Percentiles rank a stretch among this genome's conserved stretches.
These are phyloP conservation scores for Cyberlindnera galapagoensis DNA, from an alignment of 805 yeast genomes.

Conservation along the genomic window DNA sequence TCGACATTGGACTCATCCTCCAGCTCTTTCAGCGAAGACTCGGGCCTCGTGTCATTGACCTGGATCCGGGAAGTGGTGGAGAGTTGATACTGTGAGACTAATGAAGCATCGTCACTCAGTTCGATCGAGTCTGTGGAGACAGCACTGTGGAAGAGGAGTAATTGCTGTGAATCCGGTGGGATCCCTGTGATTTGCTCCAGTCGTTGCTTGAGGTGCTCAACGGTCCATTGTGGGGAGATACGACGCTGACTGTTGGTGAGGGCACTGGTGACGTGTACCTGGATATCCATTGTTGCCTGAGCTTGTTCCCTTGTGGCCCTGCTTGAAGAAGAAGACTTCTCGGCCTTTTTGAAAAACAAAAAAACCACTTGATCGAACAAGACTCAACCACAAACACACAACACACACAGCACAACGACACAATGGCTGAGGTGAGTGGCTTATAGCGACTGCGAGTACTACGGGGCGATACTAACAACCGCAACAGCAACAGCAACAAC, in stretches of 20 bases:
- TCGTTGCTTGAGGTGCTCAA: constrained; percentile 43
- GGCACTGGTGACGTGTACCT: constrained; percentile 54
- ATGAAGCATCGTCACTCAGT: constrained; percentile 9
- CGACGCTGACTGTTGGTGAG: constrained; percentile 66
- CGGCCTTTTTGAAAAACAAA: no score
- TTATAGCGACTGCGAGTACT: not conserved
- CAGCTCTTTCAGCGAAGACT: constrained; percentile 41
- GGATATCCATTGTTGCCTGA: constrained; percentile 35
- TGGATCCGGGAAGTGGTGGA: constrained; percentile 43
- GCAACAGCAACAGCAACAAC: no score
- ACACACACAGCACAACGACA: not conserved
- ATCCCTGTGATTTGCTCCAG: constrained; percentile 74
- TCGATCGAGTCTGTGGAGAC: constrained; percentile 24
- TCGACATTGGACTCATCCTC: constrained; percentile 29
- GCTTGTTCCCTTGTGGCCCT: no score
- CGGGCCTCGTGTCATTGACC: constrained; percentile 49
- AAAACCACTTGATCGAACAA: no score
- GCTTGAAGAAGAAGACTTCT: no score
- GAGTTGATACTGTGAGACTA: constrained; percentile 13
- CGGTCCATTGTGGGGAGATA: constrained; percentile 55
- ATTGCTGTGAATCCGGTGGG: constrained; percentile 47
- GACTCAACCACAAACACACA: no score
- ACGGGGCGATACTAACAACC: not conserved
- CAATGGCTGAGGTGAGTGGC: not conserved
- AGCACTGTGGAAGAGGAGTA: constrained; percentile 38